A percentile compares a stretch with the other conserved stretches of the same genome.
These are phyloP conservation scores for Uronychia binucleata DNA, from an alignment of 73 alveolate species.

Conservation along the genomic window DNA sequence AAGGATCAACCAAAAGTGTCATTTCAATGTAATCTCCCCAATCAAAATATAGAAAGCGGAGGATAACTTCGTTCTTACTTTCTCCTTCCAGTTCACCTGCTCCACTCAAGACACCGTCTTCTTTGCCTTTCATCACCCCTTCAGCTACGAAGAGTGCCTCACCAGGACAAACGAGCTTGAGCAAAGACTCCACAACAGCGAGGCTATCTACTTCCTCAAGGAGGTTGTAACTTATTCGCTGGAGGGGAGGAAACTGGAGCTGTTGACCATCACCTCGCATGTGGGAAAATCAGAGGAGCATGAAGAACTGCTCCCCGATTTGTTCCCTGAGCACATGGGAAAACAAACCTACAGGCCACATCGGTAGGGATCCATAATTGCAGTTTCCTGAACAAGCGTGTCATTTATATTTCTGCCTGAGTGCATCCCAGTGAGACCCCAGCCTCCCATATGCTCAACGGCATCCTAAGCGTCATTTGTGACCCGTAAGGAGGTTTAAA, in stretches of 20 bases:
- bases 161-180: conserved; percentile 43
- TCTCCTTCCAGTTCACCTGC: conserved; percentile 38
- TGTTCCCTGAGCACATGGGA: conserved; percentile 18
- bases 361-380: conserved; percentile 70
- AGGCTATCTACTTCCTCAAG: conserved; percentile 22
- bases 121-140: conserved; percentile 79
- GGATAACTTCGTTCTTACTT: conserved; percentile 46
- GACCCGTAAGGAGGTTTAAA: too few relatives aligned
- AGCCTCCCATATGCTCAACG: conserved; percentile 84
- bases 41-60: background rate
- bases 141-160: conserved; percentile 56
- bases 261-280: conserved; percentile 47
- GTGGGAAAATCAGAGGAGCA: conserved; percentile 31
- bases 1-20: background rate
- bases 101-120: conserved; percentile 36
- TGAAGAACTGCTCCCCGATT: conserved; percentile 35
- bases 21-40: background rate
- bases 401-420: conserved; percentile 89
- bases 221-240: conserved; percentile 40
- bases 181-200: conserved; percentile 22
- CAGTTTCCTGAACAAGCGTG: conserved; percentile 50
- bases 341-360: conserved; percentile 11
- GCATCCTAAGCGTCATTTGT: conserved; percentile 78
- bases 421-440: conserved; percentile 99
- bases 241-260: conserved; percentile 49